phyloP scores from a whole-genome alignment of 345 rosid genomes.

The Salix koriyanagi region DNA sequence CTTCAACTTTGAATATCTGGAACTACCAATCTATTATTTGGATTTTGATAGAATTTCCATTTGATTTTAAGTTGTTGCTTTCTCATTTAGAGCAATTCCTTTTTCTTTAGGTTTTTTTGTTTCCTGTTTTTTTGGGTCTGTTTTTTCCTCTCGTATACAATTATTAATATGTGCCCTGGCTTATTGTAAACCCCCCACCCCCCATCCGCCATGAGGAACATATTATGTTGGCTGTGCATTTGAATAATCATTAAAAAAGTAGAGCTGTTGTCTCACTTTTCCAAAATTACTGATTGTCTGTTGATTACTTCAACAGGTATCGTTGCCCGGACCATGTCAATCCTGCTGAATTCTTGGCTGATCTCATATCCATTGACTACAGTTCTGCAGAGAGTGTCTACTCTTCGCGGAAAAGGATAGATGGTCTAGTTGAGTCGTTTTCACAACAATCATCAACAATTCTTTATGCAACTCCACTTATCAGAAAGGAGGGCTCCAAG shows the following conservation, averaged over 20 bases:
- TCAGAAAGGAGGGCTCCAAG: conserved; percentile 29
- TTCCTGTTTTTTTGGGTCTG: not conserved
- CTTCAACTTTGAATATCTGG: not conserved
- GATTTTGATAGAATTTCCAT: not conserved
- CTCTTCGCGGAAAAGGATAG: conserved; percentile 78
- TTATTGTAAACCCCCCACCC: not conserved
- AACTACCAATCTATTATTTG: not conserved
- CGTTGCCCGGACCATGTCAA: conserved; percentile 79
- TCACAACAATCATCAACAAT: conserved; percentile 49
- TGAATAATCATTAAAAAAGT: not conserved
- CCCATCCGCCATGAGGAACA: not conserved
- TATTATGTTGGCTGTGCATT: not conserved
- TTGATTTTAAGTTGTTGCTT: not conserved
- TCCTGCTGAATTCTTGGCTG: conserved; percentile 98
- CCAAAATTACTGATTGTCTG: conserved; percentile 5
- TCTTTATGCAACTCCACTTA: conserved; percentile 67
- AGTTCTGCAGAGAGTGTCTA: conserved; percentile 74
- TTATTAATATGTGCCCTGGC: not conserved
- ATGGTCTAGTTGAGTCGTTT: conserved; percentile 82
- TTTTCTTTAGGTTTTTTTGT: not conserved
- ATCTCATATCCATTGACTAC: conserved; percentile 90
- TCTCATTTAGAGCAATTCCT: not conserved
- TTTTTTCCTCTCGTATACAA: not conserved
- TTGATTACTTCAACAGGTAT: conserved; percentile 52
- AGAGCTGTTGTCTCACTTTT: conserved; percentile 1